A percentile compares a stretch with the other conserved stretches of the same genome.
phyloP scores from a whole-genome alignment of 345 rosid species.

The Dipteronia sinensis region DNA sequence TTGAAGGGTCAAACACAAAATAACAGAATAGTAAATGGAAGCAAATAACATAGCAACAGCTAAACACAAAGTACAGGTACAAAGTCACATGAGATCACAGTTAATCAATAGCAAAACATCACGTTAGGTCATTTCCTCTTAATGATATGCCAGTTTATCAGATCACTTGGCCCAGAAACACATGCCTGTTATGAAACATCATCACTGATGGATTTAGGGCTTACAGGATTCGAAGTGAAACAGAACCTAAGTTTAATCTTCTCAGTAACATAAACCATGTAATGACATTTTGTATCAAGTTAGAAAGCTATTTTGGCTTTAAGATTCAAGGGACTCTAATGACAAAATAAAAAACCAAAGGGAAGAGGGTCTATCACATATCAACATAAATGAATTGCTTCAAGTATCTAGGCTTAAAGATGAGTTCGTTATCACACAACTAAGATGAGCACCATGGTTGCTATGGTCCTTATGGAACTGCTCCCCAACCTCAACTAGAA shows the following conservation, averaged over 20 bases:
- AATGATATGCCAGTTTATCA: background rate
- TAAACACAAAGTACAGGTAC: background rate
- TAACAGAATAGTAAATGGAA: background rate
- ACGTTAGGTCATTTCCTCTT: background rate
- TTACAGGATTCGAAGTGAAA: background rate
- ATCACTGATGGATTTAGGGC: background rate
- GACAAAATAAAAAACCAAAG: too few relatives aligned
- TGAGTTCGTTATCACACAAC: background rate
- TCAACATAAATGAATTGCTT: background rate
- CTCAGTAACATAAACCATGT: background rate
- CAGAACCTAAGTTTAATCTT: background rate
- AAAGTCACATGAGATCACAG: background rate
- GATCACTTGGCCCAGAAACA: background rate
- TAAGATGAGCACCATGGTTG: background rate
- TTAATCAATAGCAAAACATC: background rate
- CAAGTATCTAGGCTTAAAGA: background rate
- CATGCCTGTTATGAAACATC: background rate
- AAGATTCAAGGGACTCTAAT: background rate
- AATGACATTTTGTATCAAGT: background rate
- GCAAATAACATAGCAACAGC: background rate
- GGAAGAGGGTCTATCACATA: background rate
- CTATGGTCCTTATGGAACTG: background rate
- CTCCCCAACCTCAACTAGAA: background rate
- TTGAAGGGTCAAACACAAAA: background rate
- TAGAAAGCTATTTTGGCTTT: background rate